Conservation (phyloP, 1,139 yeast species). For the Lodderomyces metapsilosis region DNA sequence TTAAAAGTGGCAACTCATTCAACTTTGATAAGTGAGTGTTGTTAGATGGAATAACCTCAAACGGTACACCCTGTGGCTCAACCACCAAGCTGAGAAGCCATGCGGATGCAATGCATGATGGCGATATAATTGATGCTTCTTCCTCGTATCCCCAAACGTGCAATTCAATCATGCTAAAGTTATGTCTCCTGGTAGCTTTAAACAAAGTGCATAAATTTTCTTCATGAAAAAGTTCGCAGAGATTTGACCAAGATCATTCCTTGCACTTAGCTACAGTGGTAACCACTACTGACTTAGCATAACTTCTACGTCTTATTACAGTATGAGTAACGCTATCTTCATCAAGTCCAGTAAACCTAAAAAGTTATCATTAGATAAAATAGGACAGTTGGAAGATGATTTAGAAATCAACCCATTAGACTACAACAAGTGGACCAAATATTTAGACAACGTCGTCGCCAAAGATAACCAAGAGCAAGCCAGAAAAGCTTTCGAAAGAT, state of each 20-base stretch:
- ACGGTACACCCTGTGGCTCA: constrained; percentile 13
- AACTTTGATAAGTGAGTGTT: constrained; percentile 57
- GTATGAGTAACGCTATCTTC: constrained; percentile 18
- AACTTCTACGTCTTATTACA: background rate
- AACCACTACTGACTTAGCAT: background rate
- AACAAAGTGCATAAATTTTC: too few relatives aligned
- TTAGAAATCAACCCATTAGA: constrained; percentile 58
- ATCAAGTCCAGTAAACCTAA: constrained; percentile 27
- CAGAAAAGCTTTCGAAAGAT: constrained; percentile 56
- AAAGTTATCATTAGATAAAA: constrained; percentile 43
- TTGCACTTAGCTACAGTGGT: background rate
- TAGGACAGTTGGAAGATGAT: constrained; percentile 60
- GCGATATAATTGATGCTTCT: constrained; percentile 36
- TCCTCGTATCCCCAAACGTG: constrained; percentile 58
- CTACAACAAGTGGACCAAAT: constrained; percentile 54
- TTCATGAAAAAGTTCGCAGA: background rate
- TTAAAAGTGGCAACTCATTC: constrained; percentile 57
- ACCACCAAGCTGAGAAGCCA: constrained; percentile 28
- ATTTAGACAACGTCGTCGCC: constrained; percentile 52
- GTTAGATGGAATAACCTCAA: constrained; percentile 50
- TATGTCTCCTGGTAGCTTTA: too few relatives aligned
- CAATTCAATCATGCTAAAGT: constrained; percentile 30
- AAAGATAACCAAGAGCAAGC: constrained; percentile 67
- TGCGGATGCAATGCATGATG: constrained; percentile 37
- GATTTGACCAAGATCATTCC: too few relatives aligned